A percentile compares a stretch with the other conserved stretches of the same genome.
Evolutionary conservation across 768 basidiomycete genomes (phyloP).

Genomic region (Boletus rubroflammeus): DNA sequence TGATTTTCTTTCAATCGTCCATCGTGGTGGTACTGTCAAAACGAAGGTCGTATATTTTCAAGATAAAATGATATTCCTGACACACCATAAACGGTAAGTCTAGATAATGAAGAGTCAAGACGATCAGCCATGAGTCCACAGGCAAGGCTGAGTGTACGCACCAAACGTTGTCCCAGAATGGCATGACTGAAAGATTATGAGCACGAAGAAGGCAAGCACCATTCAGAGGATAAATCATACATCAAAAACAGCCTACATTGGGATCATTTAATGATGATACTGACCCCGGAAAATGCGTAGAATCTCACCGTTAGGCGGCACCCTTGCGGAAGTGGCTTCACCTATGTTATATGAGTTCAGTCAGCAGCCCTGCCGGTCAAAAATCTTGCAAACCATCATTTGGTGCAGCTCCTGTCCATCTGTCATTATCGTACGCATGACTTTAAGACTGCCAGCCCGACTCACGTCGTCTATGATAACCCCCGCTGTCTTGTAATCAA

Average conservation of each 20-base stretch:
- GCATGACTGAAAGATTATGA: conserved; percentile 34
- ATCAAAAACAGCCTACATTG: conserved; percentile 42
- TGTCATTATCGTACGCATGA: neutral
- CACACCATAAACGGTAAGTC: conserved; percentile 31
- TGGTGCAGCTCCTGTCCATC: conserved; percentile 37
- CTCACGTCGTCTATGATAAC: conserved; percentile 77
- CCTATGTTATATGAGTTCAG: conserved; percentile 23
- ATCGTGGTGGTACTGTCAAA: conserved; percentile 53
- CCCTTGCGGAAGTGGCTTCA: conserved; percentile 56
- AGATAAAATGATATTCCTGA: neutral
- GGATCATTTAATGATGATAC: neutral
- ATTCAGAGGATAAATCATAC: conserved; percentile 30
- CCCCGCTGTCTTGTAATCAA: conserved; percentile 75
- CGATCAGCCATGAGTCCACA: neutral
- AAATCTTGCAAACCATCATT: conserved; percentile 34
- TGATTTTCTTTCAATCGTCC: conserved; percentile 49
- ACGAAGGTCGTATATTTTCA: neutral
- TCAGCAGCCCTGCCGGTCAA: neutral
- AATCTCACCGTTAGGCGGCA: conserved; percentile 57
- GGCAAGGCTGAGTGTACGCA: conserved; percentile 4
- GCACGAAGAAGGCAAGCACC: neutral
- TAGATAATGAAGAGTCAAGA: neutral
- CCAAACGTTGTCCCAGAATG: conserved; percentile 51
- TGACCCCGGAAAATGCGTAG: neutral
- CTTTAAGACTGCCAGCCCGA: conserved; percentile 4